These are phyloP conservation scores for Buddleja alternifolia DNA, from an alignment of 257 asterid genomes.

Conservation along the genomic window DNA sequence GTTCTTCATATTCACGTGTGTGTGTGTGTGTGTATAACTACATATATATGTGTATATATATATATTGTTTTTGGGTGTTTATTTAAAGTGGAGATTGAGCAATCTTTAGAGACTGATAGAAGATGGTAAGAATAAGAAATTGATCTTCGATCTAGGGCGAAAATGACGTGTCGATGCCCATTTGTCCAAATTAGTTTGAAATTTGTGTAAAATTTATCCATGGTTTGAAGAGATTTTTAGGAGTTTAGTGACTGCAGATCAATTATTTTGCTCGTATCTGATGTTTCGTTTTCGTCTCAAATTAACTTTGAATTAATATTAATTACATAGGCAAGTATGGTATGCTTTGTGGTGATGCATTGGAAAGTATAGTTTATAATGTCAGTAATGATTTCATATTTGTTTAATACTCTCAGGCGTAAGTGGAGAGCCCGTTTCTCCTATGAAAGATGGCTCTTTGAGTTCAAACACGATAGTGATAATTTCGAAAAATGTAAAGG, in stretches of 20 bases:
- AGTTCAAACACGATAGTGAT: slow-evolving; percentile 45
- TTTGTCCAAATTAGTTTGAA: neutral
- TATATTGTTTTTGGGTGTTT: neutral
- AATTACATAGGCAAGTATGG: neutral
- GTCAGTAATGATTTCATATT: slow-evolving; percentile 17
- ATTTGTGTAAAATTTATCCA: neutral
- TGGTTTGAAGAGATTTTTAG: neutral
- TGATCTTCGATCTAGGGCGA: neutral
- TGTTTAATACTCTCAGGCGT: slow-evolving; percentile 28
- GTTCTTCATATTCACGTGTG: neutral
- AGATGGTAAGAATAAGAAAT: neutral
- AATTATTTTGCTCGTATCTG: neutral
- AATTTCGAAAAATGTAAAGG: slow-evolving; percentile 70
- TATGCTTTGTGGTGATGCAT: no score
- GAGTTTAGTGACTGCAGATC: neutral
- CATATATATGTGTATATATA: no score
- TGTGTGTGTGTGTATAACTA: no score
- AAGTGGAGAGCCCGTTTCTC: slow-evolving; percentile 41
- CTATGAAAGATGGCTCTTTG: slow-evolving; percentile 46
- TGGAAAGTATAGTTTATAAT: slow-evolving; percentile 1
- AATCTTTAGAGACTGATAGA: slow-evolving; percentile 16
- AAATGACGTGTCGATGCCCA: neutral
- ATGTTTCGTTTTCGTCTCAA: neutral
- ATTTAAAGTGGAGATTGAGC: slow-evolving; percentile 7
- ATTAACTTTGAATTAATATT: neutral